Evolutionary conservation across 1,284 basidiomycete species (phyloP).

Genomic region (Rhodotorula sp.): DNA sequence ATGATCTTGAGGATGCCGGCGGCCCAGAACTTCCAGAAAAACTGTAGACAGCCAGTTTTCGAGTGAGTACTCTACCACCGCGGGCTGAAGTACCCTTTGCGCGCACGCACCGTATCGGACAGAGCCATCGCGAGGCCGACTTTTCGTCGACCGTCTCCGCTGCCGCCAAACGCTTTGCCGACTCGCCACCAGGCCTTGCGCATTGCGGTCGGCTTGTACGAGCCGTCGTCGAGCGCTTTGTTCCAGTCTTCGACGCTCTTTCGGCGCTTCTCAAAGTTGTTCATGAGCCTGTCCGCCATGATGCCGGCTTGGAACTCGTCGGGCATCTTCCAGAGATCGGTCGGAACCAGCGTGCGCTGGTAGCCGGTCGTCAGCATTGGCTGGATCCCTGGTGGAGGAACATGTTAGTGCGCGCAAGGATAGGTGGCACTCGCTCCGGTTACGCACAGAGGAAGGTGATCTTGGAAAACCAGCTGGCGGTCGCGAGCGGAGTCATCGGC

Average conservation of each 20-base stretch:
- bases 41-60: slow-evolving; percentile 56
- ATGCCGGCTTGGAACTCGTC: slow-evolving; percentile 56
- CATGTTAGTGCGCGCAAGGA: neutral
- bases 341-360: slow-evolving; percentile 47
- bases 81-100: slow-evolving; percentile 61
- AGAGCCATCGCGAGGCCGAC: slow-evolving; percentile 32
- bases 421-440: neutral
- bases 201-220: slow-evolving; percentile 41
- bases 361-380: slow-evolving; percentile 54
- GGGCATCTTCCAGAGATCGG: slow-evolving; percentile 54
- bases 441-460: slow-evolving; percentile 49
- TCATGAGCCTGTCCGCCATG: slow-evolving; percentile 54
- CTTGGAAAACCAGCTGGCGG: slow-evolving; percentile 57
- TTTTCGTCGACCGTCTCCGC: slow-evolving; percentile 30
- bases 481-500: slow-evolving; percentile 56
- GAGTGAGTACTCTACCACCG: slow-evolving; percentile 62
- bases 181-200: slow-evolving; percentile 36
- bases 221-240: slow-evolving; percentile 41
- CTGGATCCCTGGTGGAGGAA: slow-evolving; percentile 20
- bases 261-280: slow-evolving; percentile 44
- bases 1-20: slow-evolving; percentile 69
- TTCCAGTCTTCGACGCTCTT: slow-evolving; percentile 49
- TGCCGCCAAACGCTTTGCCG: slow-evolving; percentile 37
- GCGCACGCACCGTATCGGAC: slow-evolving; percentile 25
- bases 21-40: slow-evolving; percentile 79